phyloP scores from a whole-genome alignment of 371 early-diverging fungal species.

The Mucor mucedo region DNA sequence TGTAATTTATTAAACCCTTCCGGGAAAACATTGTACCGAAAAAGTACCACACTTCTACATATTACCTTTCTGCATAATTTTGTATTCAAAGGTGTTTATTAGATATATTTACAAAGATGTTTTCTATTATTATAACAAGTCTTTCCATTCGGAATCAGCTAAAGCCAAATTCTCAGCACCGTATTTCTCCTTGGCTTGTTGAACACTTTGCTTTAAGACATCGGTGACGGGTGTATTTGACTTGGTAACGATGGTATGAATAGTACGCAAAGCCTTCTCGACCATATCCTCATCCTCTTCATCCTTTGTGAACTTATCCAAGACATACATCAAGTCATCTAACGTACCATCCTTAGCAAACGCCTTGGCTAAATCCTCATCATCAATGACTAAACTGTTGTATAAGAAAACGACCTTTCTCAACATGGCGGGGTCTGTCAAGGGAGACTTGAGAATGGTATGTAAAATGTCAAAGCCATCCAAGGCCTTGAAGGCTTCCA shows the following conservation, averaged over 20 bases:
- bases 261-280: constrained; percentile 62
- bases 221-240: constrained; percentile 23
- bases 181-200: constrained; percentile 46
- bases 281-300: constrained; percentile 70
- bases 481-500: constrained; percentile 59
- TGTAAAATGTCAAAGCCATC: constrained; percentile 61
- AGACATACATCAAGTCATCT: constrained; percentile 37
- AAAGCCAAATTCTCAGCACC: constrained; percentile 48
- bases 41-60: too few relatives aligned
- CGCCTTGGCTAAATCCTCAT: constrained; percentile 30
- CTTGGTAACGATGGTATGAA: constrained; percentile 41
- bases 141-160: constrained; percentile 52
- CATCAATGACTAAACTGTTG: constrained; percentile 61
- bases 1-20: too few relatives aligned
- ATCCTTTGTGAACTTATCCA: constrained; percentile 50
- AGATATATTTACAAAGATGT: not conserved
- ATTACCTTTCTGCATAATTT: too few relatives aligned
- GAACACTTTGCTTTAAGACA: constrained; percentile 38
- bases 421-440: constrained; percentile 45
- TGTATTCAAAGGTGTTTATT: not conserved
- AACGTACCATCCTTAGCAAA: constrained; percentile 45
- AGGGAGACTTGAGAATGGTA: constrained; percentile 45
- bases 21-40: too few relatives aligned
- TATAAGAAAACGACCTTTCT: constrained; percentile 71
- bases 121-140: constrained; percentile 29